Conservation (phyloP, 768 basidiomycete genomes). For the Lactarius indigo region DNA sequence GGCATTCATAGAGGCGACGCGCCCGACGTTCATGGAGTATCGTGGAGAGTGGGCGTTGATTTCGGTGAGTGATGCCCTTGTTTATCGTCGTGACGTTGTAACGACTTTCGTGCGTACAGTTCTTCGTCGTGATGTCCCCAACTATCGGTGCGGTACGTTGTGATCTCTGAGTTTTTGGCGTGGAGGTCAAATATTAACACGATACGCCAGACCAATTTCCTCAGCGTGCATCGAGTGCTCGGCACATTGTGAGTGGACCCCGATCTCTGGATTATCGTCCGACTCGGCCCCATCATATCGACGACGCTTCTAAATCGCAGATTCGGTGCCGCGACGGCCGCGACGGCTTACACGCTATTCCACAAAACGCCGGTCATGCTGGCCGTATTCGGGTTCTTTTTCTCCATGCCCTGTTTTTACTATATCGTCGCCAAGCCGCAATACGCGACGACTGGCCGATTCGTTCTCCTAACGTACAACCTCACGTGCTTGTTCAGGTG, state of each 20-base stretch:
- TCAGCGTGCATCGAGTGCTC: slow-evolving; percentile 76
- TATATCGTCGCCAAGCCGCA: slow-evolving; percentile 76
- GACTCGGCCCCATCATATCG: not conserved
- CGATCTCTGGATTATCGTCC: not conserved
- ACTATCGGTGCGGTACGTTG: slow-evolving; percentile 77
- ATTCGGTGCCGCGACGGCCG: slow-evolving; percentile 75
- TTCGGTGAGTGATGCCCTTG: slow-evolving; percentile 51
- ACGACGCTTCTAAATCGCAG: slow-evolving; percentile 37
- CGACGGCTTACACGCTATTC: slow-evolving; percentile 66
- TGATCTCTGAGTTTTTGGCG: slow-evolving; percentile 1
- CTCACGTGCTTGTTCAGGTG: slow-evolving; percentile 62
- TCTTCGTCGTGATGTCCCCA: slow-evolving; percentile 87
- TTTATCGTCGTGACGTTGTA: slow-evolving; percentile 4
- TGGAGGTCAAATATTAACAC: slow-evolving; percentile 18
- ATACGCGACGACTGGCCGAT: slow-evolving; percentile 71
- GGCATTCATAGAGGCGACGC: slow-evolving; percentile 78
- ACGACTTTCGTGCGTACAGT: slow-evolving; percentile 39
- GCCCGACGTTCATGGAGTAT: slow-evolving; percentile 75
- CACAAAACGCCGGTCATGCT: slow-evolving; percentile 72
- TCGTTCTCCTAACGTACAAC: slow-evolving; percentile 86
- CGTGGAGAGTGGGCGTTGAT: slow-evolving; percentile 96
- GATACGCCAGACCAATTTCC: slow-evolving; percentile 69
- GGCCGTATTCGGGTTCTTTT: slow-evolving; percentile 81
- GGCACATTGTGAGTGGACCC: slow-evolving; percentile 69
- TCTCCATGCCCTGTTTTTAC: slow-evolving; percentile 93